Conservation (phyloP, 2,329 filamentous ascomycete genomes). For the Colletotrichum falcatum region DNA sequence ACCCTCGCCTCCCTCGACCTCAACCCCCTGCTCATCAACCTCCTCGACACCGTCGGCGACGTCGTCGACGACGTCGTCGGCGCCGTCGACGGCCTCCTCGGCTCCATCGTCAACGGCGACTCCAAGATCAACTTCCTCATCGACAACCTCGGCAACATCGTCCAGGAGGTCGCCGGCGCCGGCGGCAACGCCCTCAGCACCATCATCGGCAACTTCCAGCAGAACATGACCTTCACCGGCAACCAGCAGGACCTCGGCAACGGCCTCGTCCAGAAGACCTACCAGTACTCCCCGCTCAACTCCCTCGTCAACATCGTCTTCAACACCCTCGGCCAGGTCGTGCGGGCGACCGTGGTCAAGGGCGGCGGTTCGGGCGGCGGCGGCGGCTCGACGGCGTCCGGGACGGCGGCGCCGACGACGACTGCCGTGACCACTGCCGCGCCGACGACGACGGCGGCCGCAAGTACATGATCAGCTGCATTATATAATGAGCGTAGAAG, state of each 20-base stretch:
- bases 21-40: slow-evolving; percentile 69
- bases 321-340: slow-evolving; percentile 66
- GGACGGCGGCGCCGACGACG: slow-evolving; percentile 27
- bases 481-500: background rate
- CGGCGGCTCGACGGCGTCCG: slow-evolving; percentile 29
- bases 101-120: slow-evolving; percentile 67
- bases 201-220: slow-evolving; percentile 69
- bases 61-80: slow-evolving; percentile 66
- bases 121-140: slow-evolving; percentile 66
- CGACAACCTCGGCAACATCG: slow-evolving; percentile 73
- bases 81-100: slow-evolving; percentile 69
- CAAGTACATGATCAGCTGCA: slow-evolving; percentile 14
- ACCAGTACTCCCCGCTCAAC: slow-evolving; percentile 61
- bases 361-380: slow-evolving; percentile 29
- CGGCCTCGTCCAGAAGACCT: slow-evolving; percentile 62
- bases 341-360: slow-evolving; percentile 58
- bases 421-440: slow-evolving; percentile 19
- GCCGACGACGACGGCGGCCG: slow-evolving; percentile 15
- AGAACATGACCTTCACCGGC: slow-evolving; percentile 68
- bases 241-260: slow-evolving; percentile 46
- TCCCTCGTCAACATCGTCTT: slow-evolving; percentile 67
- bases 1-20: slow-evolving; percentile 70
- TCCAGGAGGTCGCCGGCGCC: slow-evolving; percentile 66
- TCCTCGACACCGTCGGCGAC: slow-evolving; percentile 65
- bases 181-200: slow-evolving; percentile 58